phyloP scores from a whole-genome alignment of 208 protist genomes.

The Wallacemonas collosoma region DNA sequence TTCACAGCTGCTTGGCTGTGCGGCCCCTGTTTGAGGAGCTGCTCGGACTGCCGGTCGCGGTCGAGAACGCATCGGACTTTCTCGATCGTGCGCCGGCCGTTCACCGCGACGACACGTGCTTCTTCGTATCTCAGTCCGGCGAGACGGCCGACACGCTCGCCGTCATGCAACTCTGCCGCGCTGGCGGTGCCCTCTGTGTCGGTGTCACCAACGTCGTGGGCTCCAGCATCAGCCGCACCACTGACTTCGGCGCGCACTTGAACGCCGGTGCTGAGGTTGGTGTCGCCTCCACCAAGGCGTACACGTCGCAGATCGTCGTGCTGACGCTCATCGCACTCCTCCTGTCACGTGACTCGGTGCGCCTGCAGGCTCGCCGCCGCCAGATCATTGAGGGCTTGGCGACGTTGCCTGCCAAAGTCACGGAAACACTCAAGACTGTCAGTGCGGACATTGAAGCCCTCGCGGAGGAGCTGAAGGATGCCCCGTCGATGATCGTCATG shows the following conservation, averaged over 20 bases:
- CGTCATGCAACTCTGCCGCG: slow-evolving; percentile 85
- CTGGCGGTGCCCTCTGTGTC: slow-evolving; percentile 70
- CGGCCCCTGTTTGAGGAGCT: slow-evolving; percentile 93
- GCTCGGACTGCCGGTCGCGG: slow-evolving; percentile 74
- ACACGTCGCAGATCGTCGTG: slow-evolving; percentile 94
- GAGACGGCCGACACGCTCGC: slow-evolving; percentile 95
- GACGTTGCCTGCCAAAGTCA: slow-evolving; percentile 56
- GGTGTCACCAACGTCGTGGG: slow-evolving; percentile 95
- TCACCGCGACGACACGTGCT: slow-evolving; percentile 80
- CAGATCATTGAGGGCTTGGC: slow-evolving; percentile 75
- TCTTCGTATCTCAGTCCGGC: slow-evolving; percentile 95
- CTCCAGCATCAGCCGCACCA: slow-evolving; percentile 87
- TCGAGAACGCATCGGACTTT: slow-evolving; percentile 95
- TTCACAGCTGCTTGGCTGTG: slow-evolving; percentile 90
- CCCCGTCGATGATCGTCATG: slow-evolving; percentile 77
- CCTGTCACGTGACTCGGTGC: slow-evolving; percentile 67
- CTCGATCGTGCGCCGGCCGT: slow-evolving; percentile 83
- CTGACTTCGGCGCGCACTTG: slow-evolving; percentile 86
- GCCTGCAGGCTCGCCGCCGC: slow-evolving; percentile 41
- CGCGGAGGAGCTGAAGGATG: slow-evolving; percentile 58
- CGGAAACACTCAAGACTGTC: slow-evolving; percentile 58
- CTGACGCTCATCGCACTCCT: slow-evolving; percentile 92
- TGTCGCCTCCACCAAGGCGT: slow-evolving; percentile 97
- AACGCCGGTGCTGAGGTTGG: slow-evolving; percentile 95
- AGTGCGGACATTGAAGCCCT: slow-evolving; percentile 63